phyloP scores from a whole-genome alignment of 345 rosid genomes.

The thale cress (Arabidopsis thaliana) region DNA sequence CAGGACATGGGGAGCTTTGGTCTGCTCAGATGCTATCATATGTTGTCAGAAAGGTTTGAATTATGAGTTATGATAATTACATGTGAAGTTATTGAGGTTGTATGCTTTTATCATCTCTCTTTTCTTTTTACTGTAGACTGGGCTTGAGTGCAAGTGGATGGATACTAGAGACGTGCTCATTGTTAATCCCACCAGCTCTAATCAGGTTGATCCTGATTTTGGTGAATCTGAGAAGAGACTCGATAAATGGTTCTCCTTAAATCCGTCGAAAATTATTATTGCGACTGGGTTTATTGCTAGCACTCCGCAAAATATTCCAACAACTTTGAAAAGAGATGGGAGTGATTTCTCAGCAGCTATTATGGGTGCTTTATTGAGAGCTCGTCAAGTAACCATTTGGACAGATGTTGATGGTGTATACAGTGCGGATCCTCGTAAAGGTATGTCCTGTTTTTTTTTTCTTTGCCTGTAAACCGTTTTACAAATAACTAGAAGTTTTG shows the following conservation, averaged over 20 bases:
- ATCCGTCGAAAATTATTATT: constrained; percentile 68
- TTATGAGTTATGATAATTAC: background rate
- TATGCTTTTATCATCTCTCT: constrained; percentile 19
- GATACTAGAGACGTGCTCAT: constrained; percentile 96
- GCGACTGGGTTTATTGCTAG: constrained; percentile 99
- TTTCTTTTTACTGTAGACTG: constrained; percentile 57
- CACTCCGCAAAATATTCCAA: constrained; percentile 91
- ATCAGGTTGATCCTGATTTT: constrained; percentile 97
- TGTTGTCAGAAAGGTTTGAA: constrained; percentile 78
- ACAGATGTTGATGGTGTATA: constrained; percentile 98
- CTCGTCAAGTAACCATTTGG: constrained; percentile 93
- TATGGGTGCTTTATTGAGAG: constrained; percentile 85
- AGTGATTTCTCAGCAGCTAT: constrained; percentile 99
- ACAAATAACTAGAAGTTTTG: constrained; percentile 2
- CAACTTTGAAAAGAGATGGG: constrained; percentile 98
- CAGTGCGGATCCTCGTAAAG: constrained; percentile 99
- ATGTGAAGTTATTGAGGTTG: constrained; percentile 7
- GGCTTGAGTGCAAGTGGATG: constrained; percentile 90
- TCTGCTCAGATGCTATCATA: constrained; percentile 88
- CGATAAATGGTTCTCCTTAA: constrained; percentile 76
- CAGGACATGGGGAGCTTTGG: constrained; percentile 98
- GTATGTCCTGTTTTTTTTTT: constrained; percentile 46
- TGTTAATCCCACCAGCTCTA: constrained; percentile 85
- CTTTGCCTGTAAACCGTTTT: background rate
- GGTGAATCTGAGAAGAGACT: constrained; percentile 73